phyloP scores from a whole-genome alignment of 2,329 filamentous ascomycete species.

The Fusarium chuoi region DNA sequence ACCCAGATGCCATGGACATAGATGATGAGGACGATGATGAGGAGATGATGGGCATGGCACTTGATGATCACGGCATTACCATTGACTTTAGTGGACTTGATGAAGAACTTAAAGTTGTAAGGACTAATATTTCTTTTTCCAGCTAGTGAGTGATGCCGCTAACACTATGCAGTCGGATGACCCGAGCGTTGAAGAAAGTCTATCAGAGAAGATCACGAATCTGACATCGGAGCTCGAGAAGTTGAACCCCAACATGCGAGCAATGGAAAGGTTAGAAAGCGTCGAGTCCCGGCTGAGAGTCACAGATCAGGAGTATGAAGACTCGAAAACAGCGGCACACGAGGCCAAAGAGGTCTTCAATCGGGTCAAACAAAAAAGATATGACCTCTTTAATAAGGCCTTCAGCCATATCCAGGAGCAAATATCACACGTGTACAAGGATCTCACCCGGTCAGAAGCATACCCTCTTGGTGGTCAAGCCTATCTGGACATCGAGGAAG shows the following conservation, averaged over 20 bases:
- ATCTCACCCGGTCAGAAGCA: constrained; percentile 88
- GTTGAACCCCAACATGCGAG: constrained; percentile 96
- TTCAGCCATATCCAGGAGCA: constrained; percentile 96
- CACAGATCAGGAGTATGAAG: constrained; percentile 90
- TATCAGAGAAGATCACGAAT: constrained; percentile 80
- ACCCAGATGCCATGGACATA: constrained; percentile 92
- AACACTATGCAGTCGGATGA: constrained; percentile 68
- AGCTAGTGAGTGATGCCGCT: constrained; percentile 32
- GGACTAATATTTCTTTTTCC: constrained; percentile 43
- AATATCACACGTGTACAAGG: constrained; percentile 93
- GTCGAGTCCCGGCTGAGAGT: constrained; percentile 85
- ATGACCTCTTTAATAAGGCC: constrained; percentile 93
- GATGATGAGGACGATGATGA: constrained; percentile 80
- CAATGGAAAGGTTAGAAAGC: constrained; percentile 87
- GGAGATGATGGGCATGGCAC: constrained; percentile 69
- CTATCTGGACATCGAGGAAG: constrained; percentile 91
- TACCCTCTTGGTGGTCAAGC: constrained; percentile 91
- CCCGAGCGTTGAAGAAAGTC: constrained; percentile 75
- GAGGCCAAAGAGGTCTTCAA: constrained; percentile 86
- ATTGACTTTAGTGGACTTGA: constrained; percentile 86
- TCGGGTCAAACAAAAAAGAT: constrained; percentile 81
- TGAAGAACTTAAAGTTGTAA: constrained; percentile 81
- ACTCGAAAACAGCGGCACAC: constrained; percentile 79
- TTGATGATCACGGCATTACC: constrained; percentile 92
- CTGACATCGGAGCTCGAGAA: constrained; percentile 87